Evolutionary conservation across 225 moss, liverwort and hornwort species (phyloP).

Genomic region (Ulota crispa): DNA sequence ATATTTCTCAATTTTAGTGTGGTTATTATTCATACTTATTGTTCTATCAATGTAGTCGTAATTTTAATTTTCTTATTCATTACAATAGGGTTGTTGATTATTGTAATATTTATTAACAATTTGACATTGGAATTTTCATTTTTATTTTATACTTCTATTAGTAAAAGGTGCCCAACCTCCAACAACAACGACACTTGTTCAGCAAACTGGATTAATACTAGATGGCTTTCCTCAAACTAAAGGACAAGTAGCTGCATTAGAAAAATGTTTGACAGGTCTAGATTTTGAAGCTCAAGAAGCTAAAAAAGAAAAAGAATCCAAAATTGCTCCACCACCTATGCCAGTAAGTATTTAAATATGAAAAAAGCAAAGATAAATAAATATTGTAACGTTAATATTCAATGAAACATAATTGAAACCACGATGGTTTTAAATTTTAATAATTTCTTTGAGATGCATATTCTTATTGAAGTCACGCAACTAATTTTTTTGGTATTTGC

Average conservation of each 20-base stretch:
- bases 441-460: neutral
- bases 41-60: neutral
- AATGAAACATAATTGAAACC: neutral
- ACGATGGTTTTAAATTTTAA: neutral
- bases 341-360: conserved; percentile 29
- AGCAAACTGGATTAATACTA: conserved; percentile 60
- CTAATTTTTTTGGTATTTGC: neutral
- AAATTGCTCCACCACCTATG: conserved; percentile 73
- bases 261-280: conserved; percentile 69
- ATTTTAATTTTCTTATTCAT: rapidly evolving
- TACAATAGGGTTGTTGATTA: neutral
- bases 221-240: conserved; percentile 82
- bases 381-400: too few relatives aligned
- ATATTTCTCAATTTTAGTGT: too few relatives aligned
- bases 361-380: too few relatives aligned
- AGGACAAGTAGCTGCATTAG: conserved; percentile 62
- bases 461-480: neutral
- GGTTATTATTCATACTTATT: too few relatives aligned
- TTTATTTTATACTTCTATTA: neutral
- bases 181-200: neutral
- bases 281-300: conserved; percentile 55
- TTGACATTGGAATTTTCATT: too few relatives aligned
- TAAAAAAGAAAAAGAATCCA: conserved; percentile 53
- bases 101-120: rapidly evolving
- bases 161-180: neutral